phyloP scores from a whole-genome alignment of 176 grass and related monocot species.

The Phoenix roebelenii region DNA sequence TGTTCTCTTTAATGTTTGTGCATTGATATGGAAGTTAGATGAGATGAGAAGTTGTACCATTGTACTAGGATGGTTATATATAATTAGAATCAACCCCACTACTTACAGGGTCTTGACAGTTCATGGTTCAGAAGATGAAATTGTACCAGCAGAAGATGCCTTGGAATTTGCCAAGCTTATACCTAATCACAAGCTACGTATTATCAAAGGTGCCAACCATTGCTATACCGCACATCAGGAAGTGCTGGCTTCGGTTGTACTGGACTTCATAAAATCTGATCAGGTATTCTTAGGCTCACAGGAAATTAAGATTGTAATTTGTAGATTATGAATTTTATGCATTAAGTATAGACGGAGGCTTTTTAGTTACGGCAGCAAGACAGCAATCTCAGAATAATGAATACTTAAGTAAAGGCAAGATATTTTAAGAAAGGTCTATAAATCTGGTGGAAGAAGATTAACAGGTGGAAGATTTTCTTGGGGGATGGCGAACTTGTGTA shows the following conservation, averaged over 20 bases:
- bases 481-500: no score
- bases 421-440: no score
- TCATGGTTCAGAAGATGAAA: constrained; percentile 71
- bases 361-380: no score
- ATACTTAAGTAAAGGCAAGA: no score
- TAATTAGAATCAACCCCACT: not conserved
- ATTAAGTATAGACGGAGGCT: no score
- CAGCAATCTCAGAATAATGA: no score
- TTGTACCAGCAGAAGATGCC: constrained; percentile 48
- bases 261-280: constrained; percentile 41
- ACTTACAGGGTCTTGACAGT: constrained; percentile 57
- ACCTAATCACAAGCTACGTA: constrained; percentile 54
- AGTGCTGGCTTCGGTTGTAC: constrained; percentile 34
- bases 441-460: no score
- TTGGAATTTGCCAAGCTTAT: constrained; percentile 57
- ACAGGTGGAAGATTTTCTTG: no score
- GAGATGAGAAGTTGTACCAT: no score
- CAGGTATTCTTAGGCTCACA: not conserved
- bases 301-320: constrained; percentile 16
- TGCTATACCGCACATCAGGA: constrained; percentile 42
- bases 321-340: constrained; percentile 32
- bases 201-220: constrained; percentile 63
- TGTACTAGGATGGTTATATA: no score
- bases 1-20: not conserved
- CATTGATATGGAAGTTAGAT: no score